Evolutionary conservation across 1,139 yeast species (phyloP).

Genomic region (Suhomyces atakaporum): DNA sequence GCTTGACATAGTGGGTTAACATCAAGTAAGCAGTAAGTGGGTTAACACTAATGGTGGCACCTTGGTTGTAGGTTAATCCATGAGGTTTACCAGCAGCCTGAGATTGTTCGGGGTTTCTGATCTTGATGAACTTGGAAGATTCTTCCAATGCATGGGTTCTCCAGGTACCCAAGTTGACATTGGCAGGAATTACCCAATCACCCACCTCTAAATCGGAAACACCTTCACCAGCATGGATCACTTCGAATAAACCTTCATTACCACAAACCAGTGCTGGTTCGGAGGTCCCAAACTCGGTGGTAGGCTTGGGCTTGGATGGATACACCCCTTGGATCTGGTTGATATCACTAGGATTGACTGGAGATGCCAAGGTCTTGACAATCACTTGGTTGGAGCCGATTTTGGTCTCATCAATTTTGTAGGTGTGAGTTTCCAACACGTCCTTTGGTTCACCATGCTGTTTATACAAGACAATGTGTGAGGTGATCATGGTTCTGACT

Average conservation of each 20-base stretch:
- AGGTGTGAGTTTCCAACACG: conserved; percentile 53
- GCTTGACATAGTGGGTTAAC: conserved; percentile 69
- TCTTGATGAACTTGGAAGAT: conserved; percentile 51
- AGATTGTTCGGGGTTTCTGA: conserved; percentile 48
- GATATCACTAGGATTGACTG: conserved; percentile 90
- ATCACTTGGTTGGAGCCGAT: conserved; percentile 49
- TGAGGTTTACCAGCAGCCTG: conserved; percentile 36
- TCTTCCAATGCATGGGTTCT: conserved; percentile 72
- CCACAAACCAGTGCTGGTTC: conserved; percentile 81
- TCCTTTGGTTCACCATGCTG: conserved; percentile 63
- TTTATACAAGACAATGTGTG: conserved; percentile 60
- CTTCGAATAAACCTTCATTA: conserved; percentile 90
- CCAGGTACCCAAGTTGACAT: conserved; percentile 93
- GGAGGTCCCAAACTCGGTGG: conserved; percentile 47
- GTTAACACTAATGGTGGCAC: conserved; percentile 88
- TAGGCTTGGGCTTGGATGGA: conserved; percentile 74
- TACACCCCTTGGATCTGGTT: conserved; percentile 93
- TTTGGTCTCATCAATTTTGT: conserved; percentile 49
- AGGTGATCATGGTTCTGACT: conserved; percentile 46
- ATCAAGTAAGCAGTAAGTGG: conserved; percentile 92
- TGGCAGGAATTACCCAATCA: conserved; percentile 91
- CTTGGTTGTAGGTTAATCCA: conserved; percentile 58
- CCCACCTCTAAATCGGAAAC: conserved; percentile 59
- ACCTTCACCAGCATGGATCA: conserved; percentile 67
- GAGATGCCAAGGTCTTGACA: conserved; percentile 74